Evolutionary conservation across 768 basidiomycete genomes (phyloP), one percentile per base, ranked within the genome.

Genomic region (Boletus reticuloceps): DNA sequence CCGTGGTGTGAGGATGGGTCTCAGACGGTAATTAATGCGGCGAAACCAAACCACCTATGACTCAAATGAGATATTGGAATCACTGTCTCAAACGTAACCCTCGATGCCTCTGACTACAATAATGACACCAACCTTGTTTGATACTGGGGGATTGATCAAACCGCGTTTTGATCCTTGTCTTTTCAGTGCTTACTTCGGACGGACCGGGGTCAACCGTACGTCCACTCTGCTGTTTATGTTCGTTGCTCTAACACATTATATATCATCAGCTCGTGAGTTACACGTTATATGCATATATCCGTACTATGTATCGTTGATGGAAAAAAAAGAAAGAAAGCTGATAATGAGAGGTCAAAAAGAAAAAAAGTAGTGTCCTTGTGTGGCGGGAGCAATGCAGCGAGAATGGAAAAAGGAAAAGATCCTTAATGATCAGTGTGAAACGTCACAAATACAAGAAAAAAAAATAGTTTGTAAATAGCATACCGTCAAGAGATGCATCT

Each of bases 231-330:
- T 25, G 38, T 38, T 29, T 38, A 48, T 55, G 29, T 50, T 29
- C 54, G 47, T 63, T 47, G 13, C 5, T 14, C 17, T 19, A 13
- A 40, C 41, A 47, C 55, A 60, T 63, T 36, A 36, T 56, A 36
- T 56, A 63, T 55, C 64, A 11, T 66, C 55, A 58, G 53, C 45
- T 40, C 62, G 31, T 64, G 53, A 55, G 50, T 55, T 64, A 67
- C 62, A 64, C 51, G 58, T 62, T 52, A 58, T 59, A 27, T 64
- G 54, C 59, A 55, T 56, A 53, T 65, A 50, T 31, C 36, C 51
- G 47, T 51, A 54, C 47, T 49, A 61, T 58, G 53, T 45, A 47
- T 47, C 58, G 22, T 61, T 17, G 16, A 44, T 47, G 37, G 32
- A 51, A 29, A 41, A 29, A 37, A 22, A 1, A 14, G 19, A 38